Conservation (phyloP, 148 eudicot genomes). For the Rhododendron griersonianum region DNA sequence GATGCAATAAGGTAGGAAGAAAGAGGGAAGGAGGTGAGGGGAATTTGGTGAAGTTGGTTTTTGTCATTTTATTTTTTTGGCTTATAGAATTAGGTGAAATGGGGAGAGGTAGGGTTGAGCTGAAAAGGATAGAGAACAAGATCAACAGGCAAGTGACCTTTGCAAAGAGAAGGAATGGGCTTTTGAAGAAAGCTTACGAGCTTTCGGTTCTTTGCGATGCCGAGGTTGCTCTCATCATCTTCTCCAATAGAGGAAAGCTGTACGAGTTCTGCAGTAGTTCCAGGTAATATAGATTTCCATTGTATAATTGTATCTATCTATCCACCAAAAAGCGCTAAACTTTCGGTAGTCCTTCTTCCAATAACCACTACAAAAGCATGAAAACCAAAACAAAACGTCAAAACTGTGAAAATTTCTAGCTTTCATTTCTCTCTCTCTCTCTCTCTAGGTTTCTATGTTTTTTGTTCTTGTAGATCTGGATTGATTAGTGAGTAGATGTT, state of each 20-base stretch:
- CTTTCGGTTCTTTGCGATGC: slow-evolving; percentile 34
- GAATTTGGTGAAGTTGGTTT: not conserved
- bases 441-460: no score
- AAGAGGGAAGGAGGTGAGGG: not conserved
- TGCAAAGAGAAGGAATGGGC: slow-evolving; percentile 30
- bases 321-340: not conserved
- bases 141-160: slow-evolving; percentile 33
- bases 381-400: not conserved
- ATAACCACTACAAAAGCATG: not conserved
- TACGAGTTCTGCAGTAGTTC: slow-evolving; percentile 26
- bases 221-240: slow-evolving; percentile 32
- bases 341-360: not conserved
- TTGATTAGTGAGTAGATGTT: no score
- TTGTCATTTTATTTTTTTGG: not conserved
- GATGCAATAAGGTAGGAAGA: slow-evolving; percentile 18
- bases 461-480: not conserved
- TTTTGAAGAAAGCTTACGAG: slow-evolving; percentile 32
- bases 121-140: slow-evolving; percentile 31
- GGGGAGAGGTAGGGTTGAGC: slow-evolving; percentile 38
- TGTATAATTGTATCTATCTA: no score
- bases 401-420: no score
- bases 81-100: not conserved
- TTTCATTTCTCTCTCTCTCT: no score
- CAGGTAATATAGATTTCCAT: no score
- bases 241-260: slow-evolving; percentile 33